Conservation (phyloP, 179 eudicot species). For the Camellia oleifera region DNA sequence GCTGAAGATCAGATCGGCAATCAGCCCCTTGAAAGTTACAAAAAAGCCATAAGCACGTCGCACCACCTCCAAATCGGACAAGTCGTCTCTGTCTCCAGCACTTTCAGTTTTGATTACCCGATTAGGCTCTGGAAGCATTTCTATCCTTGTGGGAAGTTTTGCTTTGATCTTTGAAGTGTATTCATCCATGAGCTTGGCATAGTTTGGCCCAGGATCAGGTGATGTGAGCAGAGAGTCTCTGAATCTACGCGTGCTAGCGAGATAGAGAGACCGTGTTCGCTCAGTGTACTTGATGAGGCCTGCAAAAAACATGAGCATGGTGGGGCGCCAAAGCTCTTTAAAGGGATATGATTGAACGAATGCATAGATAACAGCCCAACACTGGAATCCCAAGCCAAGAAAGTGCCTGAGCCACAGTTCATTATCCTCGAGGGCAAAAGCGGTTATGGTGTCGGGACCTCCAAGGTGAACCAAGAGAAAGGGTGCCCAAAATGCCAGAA, state of each 20-base stretch:
- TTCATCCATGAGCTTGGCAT: slow-evolving; percentile 34
- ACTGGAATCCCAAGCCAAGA: slow-evolving; percentile 18
- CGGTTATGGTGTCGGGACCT: slow-evolving; percentile 39
- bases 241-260: slow-evolving; percentile 31
- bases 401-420: slow-evolving; percentile 39
- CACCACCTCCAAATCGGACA: slow-evolving; percentile 16
- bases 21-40: slow-evolving; percentile 26
- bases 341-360: slow-evolving; percentile 20
- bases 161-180: slow-evolving; percentile 19
- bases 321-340: slow-evolving; percentile 23
- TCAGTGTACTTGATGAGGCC: slow-evolving; percentile 38
- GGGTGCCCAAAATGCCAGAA: slow-evolving; percentile 33
- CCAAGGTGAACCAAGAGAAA: slow-evolving; percentile 40
- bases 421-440: slow-evolving; percentile 32
- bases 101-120: background rate
- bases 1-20: slow-evolving; percentile 27
- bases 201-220: slow-evolving; percentile 33
- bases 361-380: slow-evolving; percentile 17
- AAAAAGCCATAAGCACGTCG: slow-evolving; percentile 25
- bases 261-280: slow-evolving; percentile 34
- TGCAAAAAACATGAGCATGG: slow-evolving; percentile 30
- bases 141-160: background rate
- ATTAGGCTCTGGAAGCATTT: slow-evolving; percentile 1
- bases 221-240: slow-evolving; percentile 21
- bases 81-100: background rate